Percentiles rank a stretch among this genome's conserved stretches.
These are phyloP conservation scores for Funneliformis caledonium DNA, from an alignment of 371 early-diverging fungal species.

Conservation along the genomic window DNA sequence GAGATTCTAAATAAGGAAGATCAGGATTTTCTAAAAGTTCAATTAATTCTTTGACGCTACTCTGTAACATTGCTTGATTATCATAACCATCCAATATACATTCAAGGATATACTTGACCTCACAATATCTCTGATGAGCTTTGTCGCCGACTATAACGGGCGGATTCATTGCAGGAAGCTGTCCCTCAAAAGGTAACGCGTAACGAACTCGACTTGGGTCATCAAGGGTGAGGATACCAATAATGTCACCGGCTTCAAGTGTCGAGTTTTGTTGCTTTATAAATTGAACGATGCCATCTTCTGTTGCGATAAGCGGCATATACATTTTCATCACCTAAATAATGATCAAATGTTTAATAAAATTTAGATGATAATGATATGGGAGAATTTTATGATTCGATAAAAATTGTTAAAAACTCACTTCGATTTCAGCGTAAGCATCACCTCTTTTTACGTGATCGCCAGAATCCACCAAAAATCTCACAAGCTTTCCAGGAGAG, in stretches of 20 bases:
- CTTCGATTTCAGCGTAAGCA: constrained; percentile 97
- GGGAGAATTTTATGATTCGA: not conserved
- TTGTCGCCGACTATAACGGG: constrained; percentile 79
- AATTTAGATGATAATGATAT: constrained; percentile 5
- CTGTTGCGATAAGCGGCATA: constrained; percentile 92
- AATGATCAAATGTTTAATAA: constrained; percentile 34
- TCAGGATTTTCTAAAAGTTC: constrained; percentile 78
- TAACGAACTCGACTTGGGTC: constrained; percentile 92
- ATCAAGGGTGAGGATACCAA: constrained; percentile 90
- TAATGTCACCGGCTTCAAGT: constrained; percentile 89
- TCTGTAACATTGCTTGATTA: constrained; percentile 67
- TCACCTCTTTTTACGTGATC: constrained; percentile 87
- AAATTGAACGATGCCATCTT: constrained; percentile 90
- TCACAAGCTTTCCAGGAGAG: constrained; percentile 96
- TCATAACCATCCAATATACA: constrained; percentile 91
- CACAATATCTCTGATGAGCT: constrained; percentile 81
- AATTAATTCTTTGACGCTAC: constrained; percentile 74
- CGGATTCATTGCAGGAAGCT: constrained; percentile 78
- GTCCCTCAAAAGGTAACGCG: constrained; percentile 87
- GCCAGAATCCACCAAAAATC: constrained; percentile 91
- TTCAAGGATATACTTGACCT: constrained; percentile 65
- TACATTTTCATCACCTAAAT: constrained; percentile 98
- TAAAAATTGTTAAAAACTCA: not conserved
- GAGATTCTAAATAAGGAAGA: constrained; percentile 87
- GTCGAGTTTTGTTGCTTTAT: constrained; percentile 90